phyloP scores from a whole-genome alignment of 2,329 filamentous ascomycete species.

The Aspergillus terreus region DNA sequence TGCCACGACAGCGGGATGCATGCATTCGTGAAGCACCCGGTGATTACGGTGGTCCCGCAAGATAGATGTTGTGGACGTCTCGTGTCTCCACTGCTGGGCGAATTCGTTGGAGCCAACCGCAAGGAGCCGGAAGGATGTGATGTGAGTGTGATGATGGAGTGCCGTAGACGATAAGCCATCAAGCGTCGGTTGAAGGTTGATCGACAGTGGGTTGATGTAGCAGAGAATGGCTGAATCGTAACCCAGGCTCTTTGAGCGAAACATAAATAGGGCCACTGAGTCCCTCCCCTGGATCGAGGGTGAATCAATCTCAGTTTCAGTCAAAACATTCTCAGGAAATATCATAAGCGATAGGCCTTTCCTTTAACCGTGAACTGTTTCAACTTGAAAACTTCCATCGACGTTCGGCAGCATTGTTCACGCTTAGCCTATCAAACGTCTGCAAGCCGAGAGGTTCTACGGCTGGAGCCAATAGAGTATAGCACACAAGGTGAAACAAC shows the following conservation, averaged over 20 bases:
- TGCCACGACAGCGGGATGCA: slow-evolving; percentile 37
- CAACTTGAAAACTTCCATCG: slow-evolving; percentile 17
- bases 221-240: slow-evolving; percentile 18
- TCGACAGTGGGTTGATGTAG: slow-evolving; percentile 26
- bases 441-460: slow-evolving; percentile 21
- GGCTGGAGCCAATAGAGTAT: slow-evolving; percentile 30
- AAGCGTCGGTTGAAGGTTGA: slow-evolving; percentile 28
- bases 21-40: slow-evolving; percentile 36
- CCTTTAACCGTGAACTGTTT: slow-evolving; percentile 19
- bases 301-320: slow-evolving; percentile 32
- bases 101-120: slow-evolving; percentile 32
- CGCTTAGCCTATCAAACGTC: slow-evolving; percentile 33
- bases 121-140: slow-evolving; percentile 25
- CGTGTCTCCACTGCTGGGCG: slow-evolving; percentile 32
- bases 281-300: slow-evolving; percentile 24
- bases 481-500: slow-evolving; percentile 32
- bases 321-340: slow-evolving; percentile 18
- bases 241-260: slow-evolving; percentile 27
- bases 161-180: slow-evolving; percentile 32
- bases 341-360: slow-evolving; percentile 20
- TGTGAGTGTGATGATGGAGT: slow-evolving; percentile 27
- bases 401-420: slow-evolving; percentile 20
- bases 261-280: slow-evolving; percentile 39
- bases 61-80: slow-evolving; percentile 29
- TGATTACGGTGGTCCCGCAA: slow-evolving; percentile 29